Evolutionary conservation across 768 basidiomycete genomes (phyloP), one percentile per base, ranked within the genome.

Genomic region (Kwoniella botswanensis): DNA sequence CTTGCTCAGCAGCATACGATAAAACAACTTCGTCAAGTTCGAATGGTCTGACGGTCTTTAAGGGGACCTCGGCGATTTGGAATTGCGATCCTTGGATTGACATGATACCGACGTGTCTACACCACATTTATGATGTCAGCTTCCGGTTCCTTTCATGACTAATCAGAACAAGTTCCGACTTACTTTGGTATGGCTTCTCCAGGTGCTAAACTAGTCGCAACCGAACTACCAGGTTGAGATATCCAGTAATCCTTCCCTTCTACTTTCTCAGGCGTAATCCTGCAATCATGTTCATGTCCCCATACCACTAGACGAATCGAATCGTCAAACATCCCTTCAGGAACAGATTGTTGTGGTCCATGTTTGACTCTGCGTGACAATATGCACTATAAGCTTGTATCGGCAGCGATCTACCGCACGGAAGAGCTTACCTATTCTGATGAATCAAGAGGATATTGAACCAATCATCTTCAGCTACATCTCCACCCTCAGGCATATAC

Each of bases 281-380:
- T 89, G 78, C 96, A 98, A 83, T 98, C 97, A 80, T 99, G 97
- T 83, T 99, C 97, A 82, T 99, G 97, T 7, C 97, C 97, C 97
- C 97, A 99, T 2, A 99, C 87, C 7, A 99, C 93, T 17, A 99
- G 87, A 76, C 98, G 90, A 44, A 98, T 87, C 76, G 90, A 91
- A 79, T 99, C 93, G 79, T 98, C 96, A 75, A 99, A 99, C 89
- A 98, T 92, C 71, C 92, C 92, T 78, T 98, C 97, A 9, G 96
- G 94, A 0, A 98, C 95, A 13, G 88, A 93, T 75, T 94, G 92
- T 81, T 98, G 93, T 18, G 94, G 93, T 1, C 93, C 94, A 81
- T 94, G 97, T 76, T 93, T 91, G 3, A 97, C 96, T 26, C 96
- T 98, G 71, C 6, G 1, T 15, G 21, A 72, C 59, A 69, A 72